These are phyloP conservation scores for Asterionellopsis glacialis DNA, from an alignment of 108 stramenopile genomes.

Conservation along the genomic window DNA sequence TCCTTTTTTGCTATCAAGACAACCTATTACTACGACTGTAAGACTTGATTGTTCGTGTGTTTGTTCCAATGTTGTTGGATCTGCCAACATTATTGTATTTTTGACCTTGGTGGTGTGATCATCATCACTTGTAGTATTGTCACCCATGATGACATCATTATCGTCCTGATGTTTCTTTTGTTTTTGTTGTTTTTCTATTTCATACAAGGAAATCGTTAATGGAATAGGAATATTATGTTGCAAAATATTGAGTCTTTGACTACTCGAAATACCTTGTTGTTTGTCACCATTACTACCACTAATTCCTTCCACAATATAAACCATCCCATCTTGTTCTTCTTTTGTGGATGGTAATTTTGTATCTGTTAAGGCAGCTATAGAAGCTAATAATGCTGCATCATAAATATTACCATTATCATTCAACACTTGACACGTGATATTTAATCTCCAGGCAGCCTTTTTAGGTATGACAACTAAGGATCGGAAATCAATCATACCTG, in stretches of 20 bases:
- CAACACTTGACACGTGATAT: conserved; percentile 45
- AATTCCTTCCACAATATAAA: not conserved
- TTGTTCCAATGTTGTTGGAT: not conserved
- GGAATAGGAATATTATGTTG: not conserved
- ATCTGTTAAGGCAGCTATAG: conserved; percentile 67
- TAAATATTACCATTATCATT: conserved; percentile 61
- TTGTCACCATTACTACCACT: not conserved
- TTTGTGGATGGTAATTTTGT: conserved; percentile 40
- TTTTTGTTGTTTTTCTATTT: not conserved
- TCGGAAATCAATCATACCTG: conserved; percentile 15
- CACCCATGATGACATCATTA: no score
- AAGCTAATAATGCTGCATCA: conserved; percentile 55
- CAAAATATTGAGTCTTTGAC: not conserved
- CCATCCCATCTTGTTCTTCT: conserved; percentile 1
- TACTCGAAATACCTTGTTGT: not conserved
- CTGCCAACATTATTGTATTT: not conserved
- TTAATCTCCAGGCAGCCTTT: conserved; percentile 50
- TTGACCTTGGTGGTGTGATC: not conserved
- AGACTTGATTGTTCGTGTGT: not conserved
- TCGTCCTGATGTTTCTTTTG: no score
- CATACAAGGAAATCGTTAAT: not conserved
- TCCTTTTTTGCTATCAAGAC: no score
- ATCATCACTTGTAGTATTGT: no score
- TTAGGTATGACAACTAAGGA: conserved; percentile 30
- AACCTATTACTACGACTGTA: not conserved